A percentile compares a stretch with the other conserved stretches of the same genome.
phyloP scores from a whole-genome alignment of 148 eudicot genomes.

The Mesembryanthemum crystallinum region DNA sequence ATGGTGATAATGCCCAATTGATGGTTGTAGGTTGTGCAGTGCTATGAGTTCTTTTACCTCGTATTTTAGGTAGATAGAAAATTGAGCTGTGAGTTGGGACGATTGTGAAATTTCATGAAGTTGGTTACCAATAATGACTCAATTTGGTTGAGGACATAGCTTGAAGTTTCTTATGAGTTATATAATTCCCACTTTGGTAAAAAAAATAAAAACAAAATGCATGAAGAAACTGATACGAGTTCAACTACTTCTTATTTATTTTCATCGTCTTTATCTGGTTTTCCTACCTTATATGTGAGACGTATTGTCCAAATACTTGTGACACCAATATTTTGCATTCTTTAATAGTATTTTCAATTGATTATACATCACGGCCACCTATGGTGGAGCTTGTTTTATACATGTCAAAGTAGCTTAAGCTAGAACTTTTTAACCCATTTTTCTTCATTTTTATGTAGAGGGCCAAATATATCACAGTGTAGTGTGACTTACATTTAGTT shows the following conservation, averaged over 20 bases:
- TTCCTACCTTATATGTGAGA: not conserved
- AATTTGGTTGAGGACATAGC: not conserved
- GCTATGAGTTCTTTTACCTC: not conserved
- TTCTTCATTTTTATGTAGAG: not conserved
- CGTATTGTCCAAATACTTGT: not conserved
- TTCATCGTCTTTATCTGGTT: not conserved
- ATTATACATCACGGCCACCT: not conserved
- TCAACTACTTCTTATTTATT: not conserved
- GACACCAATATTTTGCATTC: not conserved
- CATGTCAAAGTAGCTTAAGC: not conserved
- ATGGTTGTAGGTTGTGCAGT: not conserved
- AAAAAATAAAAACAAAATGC: not conserved
- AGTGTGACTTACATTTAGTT: not conserved
- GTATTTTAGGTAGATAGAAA: not conserved
- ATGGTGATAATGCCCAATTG: not conserved
- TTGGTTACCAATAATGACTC: not conserved
- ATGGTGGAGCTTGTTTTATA: not conserved
- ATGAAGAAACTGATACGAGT: not conserved
- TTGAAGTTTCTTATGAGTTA: not conserved
- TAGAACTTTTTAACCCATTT: not conserved
- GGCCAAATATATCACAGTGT: not conserved
- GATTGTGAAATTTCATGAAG: not conserved
- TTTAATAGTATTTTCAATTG: not conserved
- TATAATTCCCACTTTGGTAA: not conserved
- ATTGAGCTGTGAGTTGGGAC: not conserved